Evolutionary conservation across 352 stramenopile species (phyloP).

Genomic region (Pythium dissimile): DNA sequence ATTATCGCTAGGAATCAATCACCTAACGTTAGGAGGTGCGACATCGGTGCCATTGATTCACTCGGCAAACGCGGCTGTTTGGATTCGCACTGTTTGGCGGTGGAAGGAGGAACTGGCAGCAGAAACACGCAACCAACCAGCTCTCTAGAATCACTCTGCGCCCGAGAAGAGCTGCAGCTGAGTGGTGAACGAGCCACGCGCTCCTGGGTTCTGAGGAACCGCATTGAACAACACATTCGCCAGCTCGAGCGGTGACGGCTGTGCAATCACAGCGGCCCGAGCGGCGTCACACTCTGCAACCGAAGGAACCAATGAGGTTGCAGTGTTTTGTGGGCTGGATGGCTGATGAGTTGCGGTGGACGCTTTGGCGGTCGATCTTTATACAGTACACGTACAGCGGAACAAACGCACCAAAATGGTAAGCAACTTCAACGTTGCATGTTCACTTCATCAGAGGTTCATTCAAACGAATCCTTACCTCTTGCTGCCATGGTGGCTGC

Average conservation of each 20-base stretch:
- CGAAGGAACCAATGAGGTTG: neutral
- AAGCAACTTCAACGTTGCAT: constrained; percentile 9
- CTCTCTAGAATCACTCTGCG: neutral
- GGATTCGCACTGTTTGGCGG: neutral
- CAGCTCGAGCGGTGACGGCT: constrained; percentile 11
- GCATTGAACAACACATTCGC: constrained; percentile 1
- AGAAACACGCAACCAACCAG: neutral
- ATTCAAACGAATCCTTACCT: too few species aligned
- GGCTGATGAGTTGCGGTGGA: neutral
- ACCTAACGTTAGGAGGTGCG: neutral
- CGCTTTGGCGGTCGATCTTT: too few species aligned
- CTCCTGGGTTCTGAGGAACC: neutral
- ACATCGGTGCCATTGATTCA: constrained; percentile 1
- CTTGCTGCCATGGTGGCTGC: too few species aligned
- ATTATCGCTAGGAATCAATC: too few species aligned
- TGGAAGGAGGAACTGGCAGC: neutral
- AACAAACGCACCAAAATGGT: too few species aligned
- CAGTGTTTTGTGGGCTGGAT: too few species aligned
- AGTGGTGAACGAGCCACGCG: constrained; percentile 5
- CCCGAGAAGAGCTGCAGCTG: constrained; percentile 13
- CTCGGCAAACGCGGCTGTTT: neutral
- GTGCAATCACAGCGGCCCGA: neutral
- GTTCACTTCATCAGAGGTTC: too few species aligned
- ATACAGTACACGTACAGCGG: too few species aligned
- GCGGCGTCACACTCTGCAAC: constrained; percentile 5